phyloP scores from a whole-genome alignment of 1,284 basidiomycete species.

The Rhodotorula mucilaginosa region DNA sequence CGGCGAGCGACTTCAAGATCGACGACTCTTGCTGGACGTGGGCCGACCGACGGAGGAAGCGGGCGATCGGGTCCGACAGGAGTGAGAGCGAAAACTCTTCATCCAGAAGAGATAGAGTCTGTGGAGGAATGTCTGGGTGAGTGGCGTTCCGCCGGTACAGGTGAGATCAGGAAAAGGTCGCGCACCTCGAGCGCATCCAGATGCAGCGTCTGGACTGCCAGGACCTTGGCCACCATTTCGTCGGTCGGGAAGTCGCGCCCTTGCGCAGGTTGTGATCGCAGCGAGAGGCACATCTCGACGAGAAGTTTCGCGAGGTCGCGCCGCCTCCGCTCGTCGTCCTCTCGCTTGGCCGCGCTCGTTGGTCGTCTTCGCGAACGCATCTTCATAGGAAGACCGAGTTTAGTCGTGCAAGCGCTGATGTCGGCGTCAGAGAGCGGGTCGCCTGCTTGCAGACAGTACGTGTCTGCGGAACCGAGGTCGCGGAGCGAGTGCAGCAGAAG shows the following conservation, averaged over 20 bases:
- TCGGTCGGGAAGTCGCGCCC: constrained; percentile 38
- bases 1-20: constrained; percentile 67
- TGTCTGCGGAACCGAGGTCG: constrained; percentile 73
- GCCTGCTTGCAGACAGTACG: constrained; percentile 73
- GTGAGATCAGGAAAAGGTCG: too few relatives aligned
- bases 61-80: constrained; percentile 71
- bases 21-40: constrained; percentile 67
- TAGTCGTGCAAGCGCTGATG: constrained; percentile 59
- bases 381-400: constrained; percentile 46
- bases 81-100: constrained; percentile 68
- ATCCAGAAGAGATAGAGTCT: constrained; percentile 72
- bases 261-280: constrained; percentile 50
- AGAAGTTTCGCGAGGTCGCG: constrained; percentile 65
- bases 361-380: constrained; percentile 36
- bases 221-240: constrained; percentile 62
- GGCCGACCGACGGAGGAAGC: constrained; percentile 71
- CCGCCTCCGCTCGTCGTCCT: constrained; percentile 56
- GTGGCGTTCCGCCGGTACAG: not conserved
- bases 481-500: constrained; percentile 67
- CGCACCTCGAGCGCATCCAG: constrained; percentile 70
- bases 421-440: constrained; percentile 63
- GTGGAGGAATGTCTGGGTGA: not conserved
- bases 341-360: constrained; percentile 52
- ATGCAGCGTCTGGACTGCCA: constrained; percentile 75
- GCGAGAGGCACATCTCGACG: constrained; percentile 70